Conservation (phyloP, 176 grass and related monocot species). For the Rhipidocladum racemiflorum region DNA sequence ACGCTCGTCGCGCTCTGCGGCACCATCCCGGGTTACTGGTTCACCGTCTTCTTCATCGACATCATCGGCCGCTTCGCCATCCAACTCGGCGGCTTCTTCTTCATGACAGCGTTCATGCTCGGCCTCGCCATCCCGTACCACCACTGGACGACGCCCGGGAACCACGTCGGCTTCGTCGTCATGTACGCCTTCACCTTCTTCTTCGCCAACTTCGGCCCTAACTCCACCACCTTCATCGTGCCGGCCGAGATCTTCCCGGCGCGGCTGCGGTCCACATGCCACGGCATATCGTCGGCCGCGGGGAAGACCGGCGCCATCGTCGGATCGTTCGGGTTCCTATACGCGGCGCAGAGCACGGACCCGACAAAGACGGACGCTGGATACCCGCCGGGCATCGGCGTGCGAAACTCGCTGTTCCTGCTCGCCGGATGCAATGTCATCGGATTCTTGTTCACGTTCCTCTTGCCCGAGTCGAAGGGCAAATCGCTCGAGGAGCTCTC, state of each 20-base stretch:
- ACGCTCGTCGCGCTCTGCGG: background rate
- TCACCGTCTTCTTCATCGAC: background rate
- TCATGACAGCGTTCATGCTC: slow-evolving; percentile 53
- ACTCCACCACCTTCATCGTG: slow-evolving; percentile 67
- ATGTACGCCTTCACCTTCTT: slow-evolving; percentile 66
- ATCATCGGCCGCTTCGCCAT: slow-evolving; percentile 14
- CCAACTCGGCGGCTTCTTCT: too few species aligned
- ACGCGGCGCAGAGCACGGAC: slow-evolving; percentile 39
- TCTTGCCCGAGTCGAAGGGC: slow-evolving; percentile 53
- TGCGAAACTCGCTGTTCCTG: slow-evolving; percentile 51
- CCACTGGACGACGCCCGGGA: slow-evolving; percentile 36
- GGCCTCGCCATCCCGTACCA: slow-evolving; percentile 50
- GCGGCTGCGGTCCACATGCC: slow-evolving; percentile 48
- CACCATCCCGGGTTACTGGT: background rate
- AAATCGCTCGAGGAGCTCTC: slow-evolving; percentile 63
- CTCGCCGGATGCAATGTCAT: slow-evolving; percentile 43
- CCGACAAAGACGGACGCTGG: slow-evolving; percentile 16
- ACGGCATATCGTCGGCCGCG: slow-evolving; percentile 37
- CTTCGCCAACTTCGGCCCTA: slow-evolving; percentile 77
- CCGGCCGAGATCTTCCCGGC: slow-evolving; percentile 62
- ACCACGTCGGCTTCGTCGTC: slow-evolving; percentile 46
- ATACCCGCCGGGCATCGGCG: slow-evolving; percentile 35
- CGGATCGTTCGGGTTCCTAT: slow-evolving; percentile 45
- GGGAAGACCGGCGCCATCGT: background rate
- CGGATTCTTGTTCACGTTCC: slow-evolving; percentile 49